Evolutionary conservation across 768 basidiomycete species (phyloP).

Genomic region (Termitomyces sp.): DNA sequence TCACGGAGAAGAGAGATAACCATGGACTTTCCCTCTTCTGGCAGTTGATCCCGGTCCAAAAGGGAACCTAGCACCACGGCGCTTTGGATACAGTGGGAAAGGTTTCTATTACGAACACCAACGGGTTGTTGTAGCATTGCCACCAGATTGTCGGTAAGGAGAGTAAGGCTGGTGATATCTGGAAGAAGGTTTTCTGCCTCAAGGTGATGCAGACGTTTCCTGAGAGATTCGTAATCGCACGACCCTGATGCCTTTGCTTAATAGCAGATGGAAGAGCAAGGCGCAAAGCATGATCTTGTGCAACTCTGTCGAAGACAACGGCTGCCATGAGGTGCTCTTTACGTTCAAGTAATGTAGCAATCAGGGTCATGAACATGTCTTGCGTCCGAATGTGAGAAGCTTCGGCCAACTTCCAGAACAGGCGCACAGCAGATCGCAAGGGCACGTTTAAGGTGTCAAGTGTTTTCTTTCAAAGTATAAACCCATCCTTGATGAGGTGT

Average conservation of each 20-base stretch:
- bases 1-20: not conserved
- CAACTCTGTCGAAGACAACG: not conserved
- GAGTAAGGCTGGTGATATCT: not conserved
- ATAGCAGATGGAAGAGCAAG: not conserved
- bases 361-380: not conserved
- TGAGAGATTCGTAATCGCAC: not conserved
- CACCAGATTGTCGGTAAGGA: not conserved
- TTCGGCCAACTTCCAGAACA: not conserved
- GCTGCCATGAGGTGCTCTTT: not conserved
- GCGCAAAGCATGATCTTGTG: not conserved
- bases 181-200: not conserved
- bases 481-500: accelerated
- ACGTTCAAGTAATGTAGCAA: not conserved
- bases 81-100: not conserved
- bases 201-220: not conserved
- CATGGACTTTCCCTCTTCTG: not conserved
- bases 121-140: not conserved
- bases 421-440: not conserved
- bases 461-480: not conserved
- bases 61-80: not conserved
- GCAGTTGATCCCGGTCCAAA: not conserved
- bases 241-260: not conserved
- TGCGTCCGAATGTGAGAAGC: not conserved
- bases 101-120: accelerated
- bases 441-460: accelerated